phyloP scores from a whole-genome alignment of 192 early-diverging fungal species.

The Coemansia aciculifera region DNA sequence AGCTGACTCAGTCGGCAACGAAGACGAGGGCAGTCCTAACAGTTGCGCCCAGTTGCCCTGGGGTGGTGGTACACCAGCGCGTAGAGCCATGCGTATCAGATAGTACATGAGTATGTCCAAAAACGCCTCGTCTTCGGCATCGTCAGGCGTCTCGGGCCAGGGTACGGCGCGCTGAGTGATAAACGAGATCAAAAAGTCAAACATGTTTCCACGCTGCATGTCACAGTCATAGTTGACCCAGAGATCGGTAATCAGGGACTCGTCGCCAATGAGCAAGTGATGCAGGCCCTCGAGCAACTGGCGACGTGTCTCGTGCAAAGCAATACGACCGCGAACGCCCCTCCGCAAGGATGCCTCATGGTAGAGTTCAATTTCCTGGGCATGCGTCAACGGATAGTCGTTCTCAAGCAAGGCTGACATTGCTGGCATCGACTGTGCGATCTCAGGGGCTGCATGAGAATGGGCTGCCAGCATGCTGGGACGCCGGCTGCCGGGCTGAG shows the following conservation, averaged over 20 bases:
- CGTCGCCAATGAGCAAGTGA: conserved; percentile 63
- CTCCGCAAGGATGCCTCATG: conserved; percentile 30
- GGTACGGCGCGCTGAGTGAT: conserved; percentile 46
- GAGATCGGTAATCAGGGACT: conserved; percentile 79
- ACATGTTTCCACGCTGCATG: conserved; percentile 77
- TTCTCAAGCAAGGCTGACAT: conserved; percentile 26
- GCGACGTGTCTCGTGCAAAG: conserved; percentile 81
- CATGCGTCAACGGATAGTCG: conserved; percentile 30
- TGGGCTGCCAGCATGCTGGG: conserved; percentile 14
- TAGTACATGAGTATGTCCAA: conserved; percentile 48
- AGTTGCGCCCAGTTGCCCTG: conserved; percentile 30
- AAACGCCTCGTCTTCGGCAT: conserved; percentile 41
- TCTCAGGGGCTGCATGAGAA: background rate
- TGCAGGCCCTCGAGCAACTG: conserved; percentile 76
- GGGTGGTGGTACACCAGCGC: conserved; percentile 39
- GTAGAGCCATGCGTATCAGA: conserved; percentile 39
- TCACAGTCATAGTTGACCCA: conserved; percentile 97
- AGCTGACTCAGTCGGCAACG: background rate
- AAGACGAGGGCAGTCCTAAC: conserved; percentile 21
- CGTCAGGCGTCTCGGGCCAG: conserved; percentile 22
- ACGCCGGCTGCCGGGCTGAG: conserved; percentile 16
- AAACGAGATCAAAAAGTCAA: conserved; percentile 62
- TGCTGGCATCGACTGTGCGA: background rate
- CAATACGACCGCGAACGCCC: conserved; percentile 45
- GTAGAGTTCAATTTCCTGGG: conserved; percentile 48